phyloP scores from a whole-genome alignment of 1,284 basidiomycete genomes.

The Rhodotorula sp. region DNA sequence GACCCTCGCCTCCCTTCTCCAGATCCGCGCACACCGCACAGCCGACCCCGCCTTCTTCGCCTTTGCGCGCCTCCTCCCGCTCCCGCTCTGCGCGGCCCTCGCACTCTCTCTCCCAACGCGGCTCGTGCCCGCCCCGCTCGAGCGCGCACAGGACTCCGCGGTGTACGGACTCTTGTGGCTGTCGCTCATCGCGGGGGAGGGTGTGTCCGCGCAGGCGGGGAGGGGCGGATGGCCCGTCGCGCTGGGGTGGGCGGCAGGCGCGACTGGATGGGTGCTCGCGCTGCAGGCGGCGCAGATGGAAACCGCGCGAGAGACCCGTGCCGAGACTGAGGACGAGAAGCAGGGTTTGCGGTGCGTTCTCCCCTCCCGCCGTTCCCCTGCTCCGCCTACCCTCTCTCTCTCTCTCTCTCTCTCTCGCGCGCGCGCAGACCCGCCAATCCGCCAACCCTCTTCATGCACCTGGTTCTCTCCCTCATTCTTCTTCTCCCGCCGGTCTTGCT shows the following conservation, averaged over 20 bases:
- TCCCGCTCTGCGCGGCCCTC: background rate
- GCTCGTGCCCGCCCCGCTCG: background rate
- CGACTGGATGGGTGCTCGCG: background rate
- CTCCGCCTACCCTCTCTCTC: too few species aligned
- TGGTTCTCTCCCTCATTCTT: background rate
- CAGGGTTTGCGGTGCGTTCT: too few species aligned
- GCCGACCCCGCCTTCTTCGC: constrained; percentile 6
- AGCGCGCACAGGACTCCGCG: too few species aligned
- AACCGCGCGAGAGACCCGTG: too few species aligned
- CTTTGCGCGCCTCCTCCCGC: background rate
- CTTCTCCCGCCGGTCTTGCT: background rate
- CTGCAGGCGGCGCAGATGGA: background rate
- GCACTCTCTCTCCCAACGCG: background rate
- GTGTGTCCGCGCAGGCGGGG: background rate
- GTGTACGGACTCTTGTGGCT: too few species aligned
- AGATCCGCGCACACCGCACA: background rate
- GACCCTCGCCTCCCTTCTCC: background rate
- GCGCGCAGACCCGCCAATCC: background rate
- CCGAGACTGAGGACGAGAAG: background rate
- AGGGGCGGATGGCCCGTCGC: background rate
- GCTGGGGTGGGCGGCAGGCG: background rate
- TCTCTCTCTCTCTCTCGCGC: background rate
- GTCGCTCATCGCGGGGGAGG: background rate
- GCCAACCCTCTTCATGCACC: background rate
- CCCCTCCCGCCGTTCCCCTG: too few species aligned